A percentile compares a stretch with the other conserved stretches of the same genome.
Evolutionary conservation across 2,329 filamentous ascomycete genomes (phyloP).

Genomic region (Hymenoscyphus albidus): DNA sequence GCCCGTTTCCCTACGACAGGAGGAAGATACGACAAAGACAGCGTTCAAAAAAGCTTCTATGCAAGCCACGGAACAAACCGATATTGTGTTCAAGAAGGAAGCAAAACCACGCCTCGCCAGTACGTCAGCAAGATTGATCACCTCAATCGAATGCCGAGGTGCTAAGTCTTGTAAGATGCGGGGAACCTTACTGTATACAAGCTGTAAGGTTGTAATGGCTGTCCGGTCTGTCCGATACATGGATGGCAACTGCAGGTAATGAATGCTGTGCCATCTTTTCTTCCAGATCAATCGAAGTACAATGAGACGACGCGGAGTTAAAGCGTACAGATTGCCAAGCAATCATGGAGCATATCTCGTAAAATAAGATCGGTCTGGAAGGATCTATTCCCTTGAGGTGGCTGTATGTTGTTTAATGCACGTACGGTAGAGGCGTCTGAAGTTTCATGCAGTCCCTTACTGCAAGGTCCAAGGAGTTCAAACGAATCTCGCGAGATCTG

Average conservation of each 20-base stretch:
- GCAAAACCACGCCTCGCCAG: neutral
- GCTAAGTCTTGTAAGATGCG: neutral
- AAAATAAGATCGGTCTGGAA: neutral
- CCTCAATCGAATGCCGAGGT: neutral
- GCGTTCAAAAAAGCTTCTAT: neutral
- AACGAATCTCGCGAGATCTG: neutral
- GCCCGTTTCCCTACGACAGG: neutral
- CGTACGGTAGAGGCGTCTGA: neutral
- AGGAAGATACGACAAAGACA: neutral
- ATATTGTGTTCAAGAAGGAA: conserved; percentile 1
- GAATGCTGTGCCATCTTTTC: neutral
- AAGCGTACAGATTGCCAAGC: neutral
- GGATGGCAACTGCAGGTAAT: neutral
- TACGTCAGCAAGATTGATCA: neutral
- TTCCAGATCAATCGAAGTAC: neutral
- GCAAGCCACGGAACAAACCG: neutral
- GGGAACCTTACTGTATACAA: neutral
- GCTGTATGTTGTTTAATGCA: neutral
- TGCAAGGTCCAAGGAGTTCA: neutral
- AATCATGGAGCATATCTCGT: neutral
- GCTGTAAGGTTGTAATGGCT: neutral
- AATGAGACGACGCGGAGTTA: neutral
- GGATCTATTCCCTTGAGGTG: neutral
- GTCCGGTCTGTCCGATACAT: neutral
- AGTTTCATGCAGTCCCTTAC: neutral